Evolutionary conservation across 2,329 filamentous ascomycete species (phyloP).

Genomic region (Simplicillium aogashimaense): DNA sequence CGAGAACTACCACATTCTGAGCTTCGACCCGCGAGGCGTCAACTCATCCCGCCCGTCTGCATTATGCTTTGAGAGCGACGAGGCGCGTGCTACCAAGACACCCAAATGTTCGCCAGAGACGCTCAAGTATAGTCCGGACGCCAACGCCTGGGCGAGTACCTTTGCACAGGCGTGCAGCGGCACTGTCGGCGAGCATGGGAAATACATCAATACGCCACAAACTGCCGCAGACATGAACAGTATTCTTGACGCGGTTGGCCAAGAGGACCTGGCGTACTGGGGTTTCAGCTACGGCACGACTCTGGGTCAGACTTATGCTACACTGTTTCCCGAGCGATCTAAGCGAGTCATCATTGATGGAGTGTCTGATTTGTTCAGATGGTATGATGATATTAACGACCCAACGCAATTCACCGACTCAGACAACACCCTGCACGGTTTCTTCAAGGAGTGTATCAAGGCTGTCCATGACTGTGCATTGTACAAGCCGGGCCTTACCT

Average conservation of each 20-base stretch:
- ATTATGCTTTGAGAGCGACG: conserved; percentile 26
- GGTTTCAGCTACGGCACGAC: conserved; percentile 32
- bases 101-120: conserved; percentile 12
- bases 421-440: conserved; percentile 18
- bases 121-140: conserved; percentile 19
- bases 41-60: conserved; percentile 18
- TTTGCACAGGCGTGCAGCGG: conserved; percentile 29
- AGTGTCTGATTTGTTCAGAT: conserved; percentile 21
- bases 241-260: conserved; percentile 30
- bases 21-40: conserved; percentile 38
- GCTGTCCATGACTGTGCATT: conserved; percentile 36
- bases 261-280: conserved; percentile 26
- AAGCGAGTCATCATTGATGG: conserved; percentile 25
- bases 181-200: conserved; percentile 31
- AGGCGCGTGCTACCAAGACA: conserved; percentile 18
- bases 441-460: conserved; percentile 23
- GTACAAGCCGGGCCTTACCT: conserved; percentile 22
- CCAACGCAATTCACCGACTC: conserved; percentile 18
- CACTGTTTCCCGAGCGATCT: conserved; percentile 23
- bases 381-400: conserved; percentile 17
- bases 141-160: conserved; percentile 30
- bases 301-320: conserved; percentile 29
- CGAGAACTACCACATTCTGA: conserved; percentile 34
- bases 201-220: conserved; percentile 37
- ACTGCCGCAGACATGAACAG: conserved; percentile 41